Percentiles rank a stretch among this genome's conserved stretches.
Conservation (phyloP, 2,329 filamentous ascomycete genomes). For the Albifimbria verrucaria region DNA sequence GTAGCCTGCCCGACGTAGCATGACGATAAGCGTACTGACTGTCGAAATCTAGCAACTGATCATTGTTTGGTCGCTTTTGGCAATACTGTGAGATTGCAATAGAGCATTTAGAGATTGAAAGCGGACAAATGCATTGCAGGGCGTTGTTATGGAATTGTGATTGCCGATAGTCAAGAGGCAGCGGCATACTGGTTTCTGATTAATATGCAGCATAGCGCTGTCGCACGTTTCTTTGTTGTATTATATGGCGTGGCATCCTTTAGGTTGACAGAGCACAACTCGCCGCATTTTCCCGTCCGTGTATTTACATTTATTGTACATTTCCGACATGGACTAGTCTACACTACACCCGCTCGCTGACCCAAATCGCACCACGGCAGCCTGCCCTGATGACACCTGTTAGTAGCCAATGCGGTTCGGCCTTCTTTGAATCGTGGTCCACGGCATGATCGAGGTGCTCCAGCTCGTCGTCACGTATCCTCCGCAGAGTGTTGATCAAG, state of each 20-base stretch:
- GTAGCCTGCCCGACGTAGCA: slow-evolving; percentile 37
- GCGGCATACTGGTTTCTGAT: too few species aligned
- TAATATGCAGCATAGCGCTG: background rate
- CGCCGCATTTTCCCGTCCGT: background rate
- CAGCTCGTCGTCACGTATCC: slow-evolving; percentile 91
- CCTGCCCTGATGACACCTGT: slow-evolving; percentile 86
- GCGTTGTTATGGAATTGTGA: background rate
- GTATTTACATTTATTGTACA: slow-evolving; percentile 23
- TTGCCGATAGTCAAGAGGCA: too few species aligned
- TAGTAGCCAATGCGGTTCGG: slow-evolving; percentile 83
- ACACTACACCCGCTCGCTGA: slow-evolving; percentile 67
- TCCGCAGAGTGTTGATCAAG: slow-evolving; percentile 69
- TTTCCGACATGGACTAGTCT: slow-evolving; percentile 9
- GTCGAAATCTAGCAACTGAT: background rate
- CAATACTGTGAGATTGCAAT: background rate
- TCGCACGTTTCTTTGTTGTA: background rate
- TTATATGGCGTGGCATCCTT: too few species aligned
- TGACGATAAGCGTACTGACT: too few species aligned
- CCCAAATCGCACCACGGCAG: slow-evolving; percentile 89
- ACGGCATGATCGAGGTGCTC: slow-evolving; percentile 96
- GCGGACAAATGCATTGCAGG: background rate
- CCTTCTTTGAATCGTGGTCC: slow-evolving; percentile 86
- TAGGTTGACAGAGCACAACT: too few species aligned
- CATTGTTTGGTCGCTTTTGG: background rate
- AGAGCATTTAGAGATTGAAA: background rate